These are phyloP conservation scores for Oxalis stricta DNA, from an alignment of 441 rosid species.

Conservation along the genomic window DNA sequence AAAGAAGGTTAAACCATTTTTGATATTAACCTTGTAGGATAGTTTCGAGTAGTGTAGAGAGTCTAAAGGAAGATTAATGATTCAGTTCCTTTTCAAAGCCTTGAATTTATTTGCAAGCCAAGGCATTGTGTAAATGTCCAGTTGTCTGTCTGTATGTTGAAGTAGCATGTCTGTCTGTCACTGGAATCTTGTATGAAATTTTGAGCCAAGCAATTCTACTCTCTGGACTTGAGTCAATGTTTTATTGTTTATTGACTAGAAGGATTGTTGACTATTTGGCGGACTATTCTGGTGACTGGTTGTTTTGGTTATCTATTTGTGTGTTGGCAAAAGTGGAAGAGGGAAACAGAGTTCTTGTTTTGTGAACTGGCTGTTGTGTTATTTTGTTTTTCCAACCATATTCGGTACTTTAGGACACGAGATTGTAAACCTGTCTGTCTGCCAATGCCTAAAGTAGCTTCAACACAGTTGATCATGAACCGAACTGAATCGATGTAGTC, in stretches of 20 bases:
- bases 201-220: not conserved
- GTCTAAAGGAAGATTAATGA: not conserved
- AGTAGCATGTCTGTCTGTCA: not conserved
- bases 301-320: not conserved
- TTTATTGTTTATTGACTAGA: no score
- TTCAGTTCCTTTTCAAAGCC: not conserved
- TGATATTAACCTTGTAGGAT: slow-evolving; percentile 16
- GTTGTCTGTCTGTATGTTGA: not conserved
- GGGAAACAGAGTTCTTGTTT: no score
- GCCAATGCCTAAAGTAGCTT: no score
- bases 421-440: no score
- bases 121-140: slow-evolving; percentile 3
- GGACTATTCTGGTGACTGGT: slow-evolving; percentile 1
- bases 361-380: no score
- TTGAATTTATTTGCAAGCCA: not conserved
- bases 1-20: slow-evolving; percentile 40
- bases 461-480: no score
- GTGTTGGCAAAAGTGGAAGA: no score
- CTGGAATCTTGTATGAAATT: not conserved
- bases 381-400: no score
- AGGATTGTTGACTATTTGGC: no score
- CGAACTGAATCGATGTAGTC: no score
- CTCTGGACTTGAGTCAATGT: no score
- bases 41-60: slow-evolving; percentile 1
- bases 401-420: no score